Percentiles rank a stretch among this genome's conserved stretches.
These are phyloP conservation scores for Pythium dissimile DNA, from an alignment of 352 stramenopile genomes.

Conservation along the genomic window DNA sequence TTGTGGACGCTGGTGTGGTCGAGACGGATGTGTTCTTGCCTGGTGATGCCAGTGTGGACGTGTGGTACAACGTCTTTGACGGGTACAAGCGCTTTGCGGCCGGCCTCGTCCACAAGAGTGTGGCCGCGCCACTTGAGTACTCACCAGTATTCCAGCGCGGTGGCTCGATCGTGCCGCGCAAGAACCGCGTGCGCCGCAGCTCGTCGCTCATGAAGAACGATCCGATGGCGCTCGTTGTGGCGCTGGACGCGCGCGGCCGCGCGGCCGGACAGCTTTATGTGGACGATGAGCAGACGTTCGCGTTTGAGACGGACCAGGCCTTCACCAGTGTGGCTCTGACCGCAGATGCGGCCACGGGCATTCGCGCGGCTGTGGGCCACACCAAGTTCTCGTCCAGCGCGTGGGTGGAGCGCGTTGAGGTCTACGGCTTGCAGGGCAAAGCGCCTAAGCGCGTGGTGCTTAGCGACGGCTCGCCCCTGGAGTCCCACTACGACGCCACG, in stretches of 20 bases:
- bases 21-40: slow-evolving; percentile 91
- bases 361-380: slow-evolving; percentile 29
- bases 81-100: slow-evolving; percentile 52
- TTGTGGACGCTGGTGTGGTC: slow-evolving; percentile 83
- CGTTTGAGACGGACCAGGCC: slow-evolving; percentile 40
- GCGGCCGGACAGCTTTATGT: slow-evolving; percentile 93
- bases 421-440: slow-evolving; percentile 58
- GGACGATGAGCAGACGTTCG: slow-evolving; percentile 94
- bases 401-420: slow-evolving; percentile 84
- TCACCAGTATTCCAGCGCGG: slow-evolving; percentile 97
- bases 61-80: slow-evolving; percentile 93
- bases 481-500: slow-evolving; percentile 68
- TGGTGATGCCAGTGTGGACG: slow-evolving; percentile 34
- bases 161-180: slow-evolving; percentile 93
- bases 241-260: slow-evolving; percentile 79
- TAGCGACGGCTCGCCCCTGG: slow-evolving; percentile 19
- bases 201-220: slow-evolving; percentile 95
- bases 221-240: slow-evolving; percentile 96
- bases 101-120: slow-evolving; percentile 50
- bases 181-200: slow-evolving; percentile 94
- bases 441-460: slow-evolving; percentile 46
- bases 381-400: slow-evolving; percentile 45
- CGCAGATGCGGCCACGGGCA: slow-evolving; percentile 30
- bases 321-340: slow-evolving; percentile 52
- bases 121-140: slow-evolving; percentile 89